Conservation (phyloP, 495 filamentous ascomycete species). For the Daldinia vernicosa region DNA sequence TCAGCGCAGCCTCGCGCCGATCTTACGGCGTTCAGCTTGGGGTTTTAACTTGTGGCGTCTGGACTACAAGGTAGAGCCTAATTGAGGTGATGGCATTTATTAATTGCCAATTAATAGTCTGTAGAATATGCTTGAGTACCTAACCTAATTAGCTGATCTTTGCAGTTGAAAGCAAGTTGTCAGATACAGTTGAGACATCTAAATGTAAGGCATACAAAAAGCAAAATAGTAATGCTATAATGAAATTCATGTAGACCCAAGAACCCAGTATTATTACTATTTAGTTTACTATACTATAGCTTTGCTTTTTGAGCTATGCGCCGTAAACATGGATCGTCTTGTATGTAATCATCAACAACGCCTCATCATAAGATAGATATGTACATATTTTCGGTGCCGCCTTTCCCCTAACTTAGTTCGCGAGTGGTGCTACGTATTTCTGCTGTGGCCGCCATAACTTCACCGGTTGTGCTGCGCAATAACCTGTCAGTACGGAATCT, state of each 20-base stretch:
- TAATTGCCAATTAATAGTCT: neutral
- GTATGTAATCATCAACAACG: neutral
- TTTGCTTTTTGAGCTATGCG: constrained; percentile 1
- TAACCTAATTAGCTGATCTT: too few relatives aligned
- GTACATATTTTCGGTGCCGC: neutral
- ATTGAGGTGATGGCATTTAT: constrained; percentile 2
- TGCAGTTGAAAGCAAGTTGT: neutral
- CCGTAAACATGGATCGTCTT: neutral
- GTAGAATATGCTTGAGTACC: too few relatives aligned
- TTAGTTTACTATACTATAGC: neutral
- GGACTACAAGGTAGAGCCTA: constrained; percentile 1
- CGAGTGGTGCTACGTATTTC: constrained; percentile 38
- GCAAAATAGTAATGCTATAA: neutral
- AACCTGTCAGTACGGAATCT: constrained; percentile 13
- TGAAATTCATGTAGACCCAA: neutral
- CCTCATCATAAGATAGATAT: neutral
- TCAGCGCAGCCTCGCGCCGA: constrained; percentile 25
- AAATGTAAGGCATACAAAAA: neutral
- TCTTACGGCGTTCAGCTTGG: constrained; percentile 3
- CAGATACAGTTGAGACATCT: neutral
- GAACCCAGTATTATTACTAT: neutral
- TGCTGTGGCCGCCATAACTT: constrained; percentile 45
- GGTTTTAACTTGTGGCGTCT: neutral
- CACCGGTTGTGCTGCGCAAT: constrained; percentile 39
- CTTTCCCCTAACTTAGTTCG: constrained; percentile 31